Conservation (phyloP, 495 filamentous ascomycete species). For the Margaritispora aquatica region DNA sequence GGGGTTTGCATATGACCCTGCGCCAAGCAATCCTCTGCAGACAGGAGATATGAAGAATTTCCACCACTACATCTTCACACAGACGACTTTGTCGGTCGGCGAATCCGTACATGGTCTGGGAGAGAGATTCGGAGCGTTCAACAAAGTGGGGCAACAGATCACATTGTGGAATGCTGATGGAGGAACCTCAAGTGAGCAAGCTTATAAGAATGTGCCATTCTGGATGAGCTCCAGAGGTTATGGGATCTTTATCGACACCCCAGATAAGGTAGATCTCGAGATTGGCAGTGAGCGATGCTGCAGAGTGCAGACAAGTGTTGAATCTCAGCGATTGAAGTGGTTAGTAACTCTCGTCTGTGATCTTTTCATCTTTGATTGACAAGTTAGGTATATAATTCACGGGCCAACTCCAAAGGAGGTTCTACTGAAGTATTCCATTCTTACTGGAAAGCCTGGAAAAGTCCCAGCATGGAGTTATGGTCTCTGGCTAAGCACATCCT, state of each 20-base stretch:
- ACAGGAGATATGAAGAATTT: slow-evolving; percentile 46
- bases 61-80: slow-evolving; percentile 57
- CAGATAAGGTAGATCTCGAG: slow-evolving; percentile 55
- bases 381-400: slow-evolving; percentile 51
- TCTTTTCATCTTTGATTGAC: slow-evolving; percentile 26
- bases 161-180: slow-evolving; percentile 69
- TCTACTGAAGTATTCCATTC: slow-evolving; percentile 51
- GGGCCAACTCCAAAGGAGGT: slow-evolving; percentile 63
- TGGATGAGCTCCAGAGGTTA: slow-evolving; percentile 64
- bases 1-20: slow-evolving; percentile 48
- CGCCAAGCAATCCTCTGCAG: slow-evolving; percentile 41
- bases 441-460: slow-evolving; percentile 53
- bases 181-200: slow-evolving; percentile 62
- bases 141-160: slow-evolving; percentile 62
- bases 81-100: slow-evolving; percentile 55
- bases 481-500: slow-evolving; percentile 64
- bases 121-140: slow-evolving; percentile 64
- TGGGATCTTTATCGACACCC: slow-evolving; percentile 62
- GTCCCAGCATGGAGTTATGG: slow-evolving; percentile 67
- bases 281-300: slow-evolving; percentile 62
- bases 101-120: slow-evolving; percentile 66
- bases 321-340: slow-evolving; percentile 53
- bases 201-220: slow-evolving; percentile 71
- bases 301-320: slow-evolving; percentile 56
- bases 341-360: background rate